Base-by-base conservation (phyloP, 2,329 filamentous ascomycete species). In the Chrysosphaeria jannelii region DNA sequence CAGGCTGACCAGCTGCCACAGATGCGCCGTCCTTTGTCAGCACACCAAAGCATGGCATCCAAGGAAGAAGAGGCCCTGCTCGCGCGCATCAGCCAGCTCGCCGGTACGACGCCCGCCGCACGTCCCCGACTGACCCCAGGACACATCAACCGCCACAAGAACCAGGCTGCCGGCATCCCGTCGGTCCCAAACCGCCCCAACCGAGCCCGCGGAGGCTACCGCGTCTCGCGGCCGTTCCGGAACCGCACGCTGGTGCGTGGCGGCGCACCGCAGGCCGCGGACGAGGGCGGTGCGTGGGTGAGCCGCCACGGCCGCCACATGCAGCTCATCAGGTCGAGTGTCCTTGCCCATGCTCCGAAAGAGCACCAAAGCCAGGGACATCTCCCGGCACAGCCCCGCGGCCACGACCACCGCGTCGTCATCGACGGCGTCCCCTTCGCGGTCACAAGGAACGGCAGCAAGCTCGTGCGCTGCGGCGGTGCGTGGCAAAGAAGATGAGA, bases 291-390 rank as follows among this genome's bases (percentile, higher is more conserved):
- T 12, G 9, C 59, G 3, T 81, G 69, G 62, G 57, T 85, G 20
- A 58, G 64, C 5, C 71, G 66, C 38, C 67, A 53, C 23, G 71
- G 72, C 39, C 67, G 69, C 23, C 71, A 79, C 38, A 58, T 72
- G 38, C 74, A 88, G 40, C 48, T 88, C 19, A 85, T 88, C 43
- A 88, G 81, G 38, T 60, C 67, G 11, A n/a, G n/a, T n/a, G n/a
- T n/a, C n/a, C n/a, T n/a, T n/a, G n/a, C n/a, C n/a, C n/a, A n/a
- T n/a, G n/a, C n/a, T n/a, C n/a, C n/a, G n/a, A n/a, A n/a, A n/a
- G n/a, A n/a, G n/a, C n/a, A n/a, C n/a, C n/a, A n/a, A n/a, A n/a
- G n/a, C n/a, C n/a, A n/a, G n/a, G n/a, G n/a, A n/a, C n/a, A n/a
- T n/a, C n/a, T n/a, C n/a, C n/a, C n/a, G n/a, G n/a, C n/a, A n/a